Conservation (phyloP, 164 flowering plant genomes). For the Warburgia ugandensis region DNA sequence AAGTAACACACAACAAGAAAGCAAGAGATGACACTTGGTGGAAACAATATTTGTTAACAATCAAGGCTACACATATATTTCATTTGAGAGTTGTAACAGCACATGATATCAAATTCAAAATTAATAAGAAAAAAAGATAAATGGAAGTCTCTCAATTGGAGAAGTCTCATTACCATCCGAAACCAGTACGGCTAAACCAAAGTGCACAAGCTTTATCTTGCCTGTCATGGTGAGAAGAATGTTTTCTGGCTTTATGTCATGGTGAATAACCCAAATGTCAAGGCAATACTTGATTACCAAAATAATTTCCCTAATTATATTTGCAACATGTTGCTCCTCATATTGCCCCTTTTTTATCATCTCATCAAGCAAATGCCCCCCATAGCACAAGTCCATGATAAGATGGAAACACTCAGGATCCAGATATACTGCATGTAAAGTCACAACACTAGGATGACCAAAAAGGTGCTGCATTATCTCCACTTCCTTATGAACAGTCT, state of each 20-base stretch:
- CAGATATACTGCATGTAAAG: constrained; percentile 79
- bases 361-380: constrained; percentile 82
- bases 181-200: constrained; percentile 84
- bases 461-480: constrained; percentile 99
- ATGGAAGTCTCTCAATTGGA: too few relatives aligned
- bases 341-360: constrained; percentile 54
- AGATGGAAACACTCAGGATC: constrained; percentile 73
- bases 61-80: too few relatives aligned
- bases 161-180: constrained; percentile 48
- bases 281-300: constrained; percentile 83
- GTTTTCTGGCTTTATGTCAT: constrained; percentile 95
- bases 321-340: constrained; percentile 75
- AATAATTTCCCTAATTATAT: constrained; percentile 57
- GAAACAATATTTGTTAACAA: too few relatives aligned
- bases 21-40: too few relatives aligned
- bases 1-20: too few relatives aligned
- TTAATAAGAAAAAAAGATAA: too few relatives aligned
- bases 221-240: constrained; percentile 77
- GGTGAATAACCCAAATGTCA: constrained; percentile 97
- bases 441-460: constrained; percentile 86
- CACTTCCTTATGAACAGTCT: constrained; percentile 84
- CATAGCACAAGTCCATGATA: constrained; percentile 90
- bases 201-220: constrained; percentile 86
- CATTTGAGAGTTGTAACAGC: too few relatives aligned
- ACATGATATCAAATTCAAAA: too few relatives aligned